phyloP scores from a whole-genome alignment of 2,329 filamentous ascomycete species.

The Chrysoporthe austroafricana region DNA sequence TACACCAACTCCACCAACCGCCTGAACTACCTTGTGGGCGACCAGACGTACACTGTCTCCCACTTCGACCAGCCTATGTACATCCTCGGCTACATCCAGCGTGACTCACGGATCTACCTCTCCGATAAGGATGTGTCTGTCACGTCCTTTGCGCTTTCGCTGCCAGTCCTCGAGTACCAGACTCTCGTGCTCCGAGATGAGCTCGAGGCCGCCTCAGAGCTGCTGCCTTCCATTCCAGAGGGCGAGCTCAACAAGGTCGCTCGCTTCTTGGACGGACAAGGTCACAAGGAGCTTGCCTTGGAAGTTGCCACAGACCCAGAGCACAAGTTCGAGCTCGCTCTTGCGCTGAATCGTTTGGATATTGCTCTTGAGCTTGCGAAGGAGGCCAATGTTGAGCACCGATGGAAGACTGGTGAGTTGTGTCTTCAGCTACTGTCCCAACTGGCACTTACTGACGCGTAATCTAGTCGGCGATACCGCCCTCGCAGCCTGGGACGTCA shows the following conservation, averaged over 20 bases:
- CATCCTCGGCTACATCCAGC: slow-evolving; percentile 89
- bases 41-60: slow-evolving; percentile 96
- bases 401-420: slow-evolving; percentile 76
- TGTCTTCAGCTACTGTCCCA: no score
- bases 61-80: slow-evolving; percentile 98
- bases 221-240: slow-evolving; percentile 81
- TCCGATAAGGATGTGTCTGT: slow-evolving; percentile 94
- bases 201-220: slow-evolving; percentile 85
- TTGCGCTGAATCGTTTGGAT: slow-evolving; percentile 80
- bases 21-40: slow-evolving; percentile 95
- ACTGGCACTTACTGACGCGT: slow-evolving; percentile 9
- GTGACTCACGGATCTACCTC: slow-evolving; percentile 93
- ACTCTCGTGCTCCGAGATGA: slow-evolving; percentile 93
- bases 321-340: slow-evolving; percentile 92
- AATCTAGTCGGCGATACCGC: slow-evolving; percentile 82
- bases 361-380: slow-evolving; percentile 85
- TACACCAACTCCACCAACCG: slow-evolving; percentile 98
- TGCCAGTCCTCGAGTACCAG: slow-evolving; percentile 95
- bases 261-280: slow-evolving; percentile 94
- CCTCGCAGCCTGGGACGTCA: slow-evolving; percentile 82
- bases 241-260: slow-evolving; percentile 98
- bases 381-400: slow-evolving; percentile 86
- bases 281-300: slow-evolving; percentile 92
- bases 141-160: slow-evolving; percentile 86
- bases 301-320: slow-evolving; percentile 94